phyloP scores from a whole-genome alignment of 2,329 filamentous ascomycete species.

The Ophiostoma himal-ulmi region DNA sequence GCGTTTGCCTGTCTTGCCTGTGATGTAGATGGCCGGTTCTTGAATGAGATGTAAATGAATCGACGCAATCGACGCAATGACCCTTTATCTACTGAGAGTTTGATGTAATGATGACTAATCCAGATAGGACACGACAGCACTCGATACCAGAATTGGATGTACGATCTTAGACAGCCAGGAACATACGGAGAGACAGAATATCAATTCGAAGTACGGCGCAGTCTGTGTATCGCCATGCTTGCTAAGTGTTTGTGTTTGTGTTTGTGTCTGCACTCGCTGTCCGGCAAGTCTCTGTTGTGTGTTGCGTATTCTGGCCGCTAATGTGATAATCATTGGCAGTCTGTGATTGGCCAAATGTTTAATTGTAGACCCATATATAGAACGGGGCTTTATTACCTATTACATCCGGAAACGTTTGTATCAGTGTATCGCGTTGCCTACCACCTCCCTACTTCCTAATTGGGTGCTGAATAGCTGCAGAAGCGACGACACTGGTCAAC shows the following conservation, averaged over 20 bases:
- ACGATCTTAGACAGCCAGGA: no score
- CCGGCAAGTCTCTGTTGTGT: neutral
- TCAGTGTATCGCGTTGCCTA: neutral
- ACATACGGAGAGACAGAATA: neutral
- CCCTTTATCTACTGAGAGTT: no score
- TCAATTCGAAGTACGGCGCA: neutral
- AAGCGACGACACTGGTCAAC: neutral
- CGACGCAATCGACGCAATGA: no score
- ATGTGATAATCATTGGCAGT: neutral
- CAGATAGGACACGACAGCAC: no score
- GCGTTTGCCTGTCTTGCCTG: no score
- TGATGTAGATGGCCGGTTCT: no score
- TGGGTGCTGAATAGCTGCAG: constrained; percentile 25
- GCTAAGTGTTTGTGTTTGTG: constrained; percentile 2
- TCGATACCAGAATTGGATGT: neutral
- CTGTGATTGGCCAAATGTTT: neutral
- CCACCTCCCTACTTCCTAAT: constrained; percentile 19
- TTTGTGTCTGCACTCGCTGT: neutral
- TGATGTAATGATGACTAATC: neutral
- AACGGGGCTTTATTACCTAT: neutral
- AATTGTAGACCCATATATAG: neutral
- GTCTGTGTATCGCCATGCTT: neutral
- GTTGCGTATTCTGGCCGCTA: neutral
- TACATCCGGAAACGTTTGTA: constrained; percentile 4
- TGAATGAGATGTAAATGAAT: no score